Conservation (phyloP, 2,329 filamentous ascomycete species). For the Aspergillus novoparasiticus region DNA sequence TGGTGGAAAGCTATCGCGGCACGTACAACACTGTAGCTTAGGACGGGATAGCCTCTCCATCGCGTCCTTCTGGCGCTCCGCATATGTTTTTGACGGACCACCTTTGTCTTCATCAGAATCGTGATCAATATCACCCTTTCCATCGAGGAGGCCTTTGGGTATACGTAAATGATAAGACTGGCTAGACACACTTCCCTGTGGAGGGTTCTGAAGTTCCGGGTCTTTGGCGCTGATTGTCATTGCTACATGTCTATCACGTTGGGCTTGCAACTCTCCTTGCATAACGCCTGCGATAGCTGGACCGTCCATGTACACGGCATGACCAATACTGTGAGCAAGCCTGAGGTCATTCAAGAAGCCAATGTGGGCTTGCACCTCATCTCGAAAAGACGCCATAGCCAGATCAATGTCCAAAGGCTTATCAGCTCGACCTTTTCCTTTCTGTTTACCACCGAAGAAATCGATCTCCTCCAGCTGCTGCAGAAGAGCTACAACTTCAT, state of each 20-base stretch:
- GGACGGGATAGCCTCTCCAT: background rate
- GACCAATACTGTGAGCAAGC: background rate
- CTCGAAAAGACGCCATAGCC: background rate
- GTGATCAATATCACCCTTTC: background rate
- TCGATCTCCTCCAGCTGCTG: background rate
- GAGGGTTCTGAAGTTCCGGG: background rate
- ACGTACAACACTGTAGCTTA: background rate
- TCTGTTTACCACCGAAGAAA: background rate
- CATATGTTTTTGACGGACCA: background rate
- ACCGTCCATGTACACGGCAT: background rate
- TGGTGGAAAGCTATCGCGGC: background rate
- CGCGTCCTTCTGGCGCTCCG: background rate
- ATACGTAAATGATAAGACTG: background rate
- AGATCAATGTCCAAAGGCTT: background rate
- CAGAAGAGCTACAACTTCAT: background rate
- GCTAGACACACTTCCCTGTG: fast-evolving
- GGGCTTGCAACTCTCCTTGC: background rate
- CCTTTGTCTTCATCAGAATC: background rate
- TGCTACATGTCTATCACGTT: background rate
- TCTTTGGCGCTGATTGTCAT: background rate
- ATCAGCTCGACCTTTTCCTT: background rate
- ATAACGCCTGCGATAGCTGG: background rate
- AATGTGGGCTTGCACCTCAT: background rate
- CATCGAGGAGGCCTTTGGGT: background rate
- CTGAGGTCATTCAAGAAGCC: background rate